These are phyloP conservation scores for Rhododendron vialii DNA, from an alignment of 148 eudicot species.

Conservation along the genomic window DNA sequence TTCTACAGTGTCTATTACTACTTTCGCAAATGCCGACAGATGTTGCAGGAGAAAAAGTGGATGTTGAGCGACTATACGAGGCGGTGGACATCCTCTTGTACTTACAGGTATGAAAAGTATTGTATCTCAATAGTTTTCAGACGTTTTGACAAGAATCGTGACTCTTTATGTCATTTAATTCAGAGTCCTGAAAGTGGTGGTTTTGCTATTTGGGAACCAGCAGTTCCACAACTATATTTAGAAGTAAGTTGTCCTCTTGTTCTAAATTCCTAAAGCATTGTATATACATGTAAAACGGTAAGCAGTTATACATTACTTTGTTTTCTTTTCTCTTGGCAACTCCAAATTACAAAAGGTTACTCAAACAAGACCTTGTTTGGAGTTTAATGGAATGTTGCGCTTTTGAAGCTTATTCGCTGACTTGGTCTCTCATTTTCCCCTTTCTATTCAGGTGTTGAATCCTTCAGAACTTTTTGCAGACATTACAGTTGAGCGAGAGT, in stretches of 20 bases:
- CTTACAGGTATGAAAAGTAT: conserved; percentile 4
- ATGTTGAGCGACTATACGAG: conserved; percentile 9
- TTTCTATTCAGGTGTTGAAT: conserved; percentile 18
- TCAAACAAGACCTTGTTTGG: neutral
- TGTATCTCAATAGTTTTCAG: neutral
- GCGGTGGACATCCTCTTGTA: conserved; percentile 16
- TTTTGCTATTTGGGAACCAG: conserved; percentile 37
- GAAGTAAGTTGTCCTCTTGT: conserved; percentile 5
- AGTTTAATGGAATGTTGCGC: neutral
- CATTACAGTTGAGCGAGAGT: conserved; percentile 28
- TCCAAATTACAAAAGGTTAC: neutral
- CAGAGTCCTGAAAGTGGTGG: conserved; percentile 32
- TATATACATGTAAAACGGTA: neutral
- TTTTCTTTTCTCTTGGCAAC: no score
- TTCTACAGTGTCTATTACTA: conserved; percentile 30
- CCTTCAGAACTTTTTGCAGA: conserved; percentile 34
- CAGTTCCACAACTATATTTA: conserved; percentile 25
- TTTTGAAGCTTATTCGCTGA: neutral
- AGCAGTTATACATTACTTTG: neutral
- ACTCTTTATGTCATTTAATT: neutral
- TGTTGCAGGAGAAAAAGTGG: conserved; percentile 2
- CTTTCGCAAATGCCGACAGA: conserved; percentile 32
- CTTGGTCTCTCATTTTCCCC: neutral
- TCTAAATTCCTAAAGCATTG: neutral
- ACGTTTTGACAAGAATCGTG: neutral